A percentile compares a stretch with the other conserved stretches of the same genome.
These are phyloP conservation scores for Chaetomium sp. DNA, from an alignment of 2,329 filamentous ascomycete species.

Conservation along the genomic window DNA sequence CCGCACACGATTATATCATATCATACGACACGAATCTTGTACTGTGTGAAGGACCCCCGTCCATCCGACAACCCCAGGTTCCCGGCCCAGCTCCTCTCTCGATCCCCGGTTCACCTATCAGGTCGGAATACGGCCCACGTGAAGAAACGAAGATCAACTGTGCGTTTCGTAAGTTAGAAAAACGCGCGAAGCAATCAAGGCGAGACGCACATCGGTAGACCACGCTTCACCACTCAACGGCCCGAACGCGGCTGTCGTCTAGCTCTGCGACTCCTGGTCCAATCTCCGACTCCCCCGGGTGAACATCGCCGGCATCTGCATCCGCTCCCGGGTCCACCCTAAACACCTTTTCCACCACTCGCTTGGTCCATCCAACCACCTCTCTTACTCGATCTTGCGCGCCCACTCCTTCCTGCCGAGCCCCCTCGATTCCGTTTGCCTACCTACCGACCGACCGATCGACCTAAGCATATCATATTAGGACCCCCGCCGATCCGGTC, in stretches of 20 bases:
- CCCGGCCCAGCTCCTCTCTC: not conserved
- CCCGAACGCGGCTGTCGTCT: not conserved
- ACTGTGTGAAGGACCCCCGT: too few species aligned
- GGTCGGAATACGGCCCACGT: too few species aligned
- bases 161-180: too few species aligned
- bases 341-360: not conserved
- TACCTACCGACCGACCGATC: too few species aligned
- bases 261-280: not conserved
- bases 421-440: too few species aligned
- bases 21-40: too few species aligned
- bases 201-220: not conserved
- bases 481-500: not conserved
- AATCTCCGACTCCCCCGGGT: not conserved
- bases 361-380: not conserved
- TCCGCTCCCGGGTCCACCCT: slow-evolving; percentile 4
- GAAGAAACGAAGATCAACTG: too few species aligned
- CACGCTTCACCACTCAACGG: not conserved
- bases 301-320: slow-evolving; percentile 2
- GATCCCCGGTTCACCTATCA: not conserved
- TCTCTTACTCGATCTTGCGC: not conserved
- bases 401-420: not conserved
- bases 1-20: too few species aligned
- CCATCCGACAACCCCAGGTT: too few species aligned
- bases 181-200: too few species aligned
- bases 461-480: too few species aligned